These are phyloP conservation scores for Podaxis sp. DNA, from an alignment of 768 basidiomycete species.

Conservation along the genomic window DNA sequence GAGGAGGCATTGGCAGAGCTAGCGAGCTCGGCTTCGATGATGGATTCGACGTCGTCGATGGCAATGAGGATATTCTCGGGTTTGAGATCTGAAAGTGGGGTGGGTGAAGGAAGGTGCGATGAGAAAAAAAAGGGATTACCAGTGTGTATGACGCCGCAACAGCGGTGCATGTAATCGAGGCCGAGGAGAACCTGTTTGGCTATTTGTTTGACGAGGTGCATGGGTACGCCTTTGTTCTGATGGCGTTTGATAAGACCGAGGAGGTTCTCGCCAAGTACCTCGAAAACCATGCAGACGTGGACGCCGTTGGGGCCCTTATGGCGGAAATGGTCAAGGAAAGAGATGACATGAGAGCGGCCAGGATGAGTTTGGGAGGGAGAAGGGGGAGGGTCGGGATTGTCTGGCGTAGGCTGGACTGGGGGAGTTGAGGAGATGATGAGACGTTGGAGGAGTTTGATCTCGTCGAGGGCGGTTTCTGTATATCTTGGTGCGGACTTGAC, in stretches of 20 bases:
- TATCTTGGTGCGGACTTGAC: conserved; percentile 97
- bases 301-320: conserved; percentile 96
- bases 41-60: conserved; percentile 94
- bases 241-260: conserved; percentile 96
- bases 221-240: conserved; percentile 96
- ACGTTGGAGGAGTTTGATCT: conserved; percentile 96
- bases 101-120: background rate
- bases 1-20: conserved; percentile 39
- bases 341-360: conserved; percentile 92
- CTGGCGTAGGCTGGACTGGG: conserved; percentile 39
- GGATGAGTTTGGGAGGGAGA: conserved; percentile 72
- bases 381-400: conserved; percentile 45
- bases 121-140: conserved; percentile 31
- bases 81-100: conserved; percentile 66
- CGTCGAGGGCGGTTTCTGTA: conserved; percentile 97
- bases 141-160: conserved; percentile 96
- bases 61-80: conserved; percentile 97
- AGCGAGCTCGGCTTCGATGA: conserved; percentile 81
- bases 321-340: conserved; percentile 94
- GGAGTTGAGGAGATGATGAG: conserved; percentile 81
- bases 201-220: conserved; percentile 90
- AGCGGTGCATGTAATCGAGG: conserved; percentile 96
- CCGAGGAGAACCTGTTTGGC: conserved; percentile 95
- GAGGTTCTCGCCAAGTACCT: conserved; percentile 96
- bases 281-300: conserved; percentile 99